Conservation (phyloP, 2,329 filamentous ascomycete species). For the Fusarium anguioides region DNA sequence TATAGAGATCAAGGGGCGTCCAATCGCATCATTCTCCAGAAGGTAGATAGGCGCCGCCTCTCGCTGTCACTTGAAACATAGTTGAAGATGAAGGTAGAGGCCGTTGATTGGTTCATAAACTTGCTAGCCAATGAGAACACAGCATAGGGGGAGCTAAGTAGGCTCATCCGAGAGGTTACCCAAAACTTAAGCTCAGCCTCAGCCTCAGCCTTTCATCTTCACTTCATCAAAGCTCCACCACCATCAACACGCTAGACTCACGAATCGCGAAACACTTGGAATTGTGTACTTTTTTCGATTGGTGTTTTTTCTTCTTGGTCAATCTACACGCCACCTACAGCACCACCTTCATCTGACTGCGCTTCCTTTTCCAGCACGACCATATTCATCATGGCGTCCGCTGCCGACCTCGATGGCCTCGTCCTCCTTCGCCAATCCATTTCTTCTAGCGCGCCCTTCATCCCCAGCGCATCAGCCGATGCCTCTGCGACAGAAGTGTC, state of each 20-base stretch:
- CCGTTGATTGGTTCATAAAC: constrained; percentile 36
- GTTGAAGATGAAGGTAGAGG: neutral
- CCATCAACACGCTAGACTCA: neutral
- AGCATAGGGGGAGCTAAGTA: constrained; percentile 19
- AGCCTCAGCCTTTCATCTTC: constrained; percentile 44
- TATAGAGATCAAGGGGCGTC: neutral
- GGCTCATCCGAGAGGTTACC: constrained; percentile 16
- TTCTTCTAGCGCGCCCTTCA: constrained; percentile 73
- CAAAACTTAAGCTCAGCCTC: constrained; percentile 43
- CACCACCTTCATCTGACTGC: neutral
- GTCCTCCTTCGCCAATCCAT: constrained; percentile 87
- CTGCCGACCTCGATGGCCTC: constrained; percentile 78
- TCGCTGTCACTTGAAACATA: constrained; percentile 1
- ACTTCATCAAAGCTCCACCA: constrained; percentile 16
- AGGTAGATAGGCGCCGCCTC: neutral
- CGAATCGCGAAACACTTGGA: neutral
- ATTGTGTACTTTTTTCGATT: neutral
- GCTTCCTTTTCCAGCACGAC: constrained; percentile 10
- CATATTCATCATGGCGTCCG: constrained; percentile 61
- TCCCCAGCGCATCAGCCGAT: constrained; percentile 78
- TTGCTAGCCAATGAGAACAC: constrained; percentile 11
- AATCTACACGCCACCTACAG: neutral
- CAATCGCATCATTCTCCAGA: neutral
- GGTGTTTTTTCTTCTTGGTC: neutral
- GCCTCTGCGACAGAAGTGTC: constrained; percentile 69